Base-by-base conservation (phyloP, 108 stramenopile genomes). In the Cyclotella distinguenda region DNA sequence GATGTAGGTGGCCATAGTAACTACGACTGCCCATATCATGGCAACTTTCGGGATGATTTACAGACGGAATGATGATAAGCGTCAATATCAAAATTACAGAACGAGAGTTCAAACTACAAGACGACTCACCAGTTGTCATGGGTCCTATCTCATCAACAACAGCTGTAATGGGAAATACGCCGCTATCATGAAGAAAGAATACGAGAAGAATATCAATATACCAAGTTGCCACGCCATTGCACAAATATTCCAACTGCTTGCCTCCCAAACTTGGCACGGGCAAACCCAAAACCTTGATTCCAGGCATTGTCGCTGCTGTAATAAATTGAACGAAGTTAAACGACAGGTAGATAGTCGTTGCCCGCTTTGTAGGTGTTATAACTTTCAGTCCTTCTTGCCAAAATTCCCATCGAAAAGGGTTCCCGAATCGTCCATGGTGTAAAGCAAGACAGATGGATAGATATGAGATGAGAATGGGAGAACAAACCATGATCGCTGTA, bases 161-260 rank as follows among this genome's bases (percentile, higher is more conserved):
- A 5, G 27, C 46, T 8, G 69, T 70, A 2, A 82, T 68, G 19
- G 58, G 60, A 21, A 78, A 78, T 19, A 49, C 13, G 1, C 77
- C 77, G 8, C 45, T 51, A 28, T 32, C 39, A 55, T 82, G 81
- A 43, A 78, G 72, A 2, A 42, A 50, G n/a, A 46, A 26, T 12
- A 52, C 57, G 10, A 74, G 33, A 9, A 72, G 44, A 13, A 82
- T 27, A 60, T 68, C 64, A 11, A 64, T 43, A 70, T 78, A 78
- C 81, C 81, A 82, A 11, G 66, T 66, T 0, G 68, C 72, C 12
- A 78, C 39, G 1, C 72, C 81, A 46, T 82, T 82, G 56, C 81
- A 82, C 0, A 63, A 39, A 63, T 77, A 78, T 31, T 64, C 68
- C 45, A 73, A 64, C 57, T 74, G 66, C 38, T 58, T 74, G 16